A percentile compares a stretch with the other conserved stretches of the same genome.
Conservation (phyloP, 1,284 basidiomycete genomes). For the Lentinula novae-zelandiae region DNA sequence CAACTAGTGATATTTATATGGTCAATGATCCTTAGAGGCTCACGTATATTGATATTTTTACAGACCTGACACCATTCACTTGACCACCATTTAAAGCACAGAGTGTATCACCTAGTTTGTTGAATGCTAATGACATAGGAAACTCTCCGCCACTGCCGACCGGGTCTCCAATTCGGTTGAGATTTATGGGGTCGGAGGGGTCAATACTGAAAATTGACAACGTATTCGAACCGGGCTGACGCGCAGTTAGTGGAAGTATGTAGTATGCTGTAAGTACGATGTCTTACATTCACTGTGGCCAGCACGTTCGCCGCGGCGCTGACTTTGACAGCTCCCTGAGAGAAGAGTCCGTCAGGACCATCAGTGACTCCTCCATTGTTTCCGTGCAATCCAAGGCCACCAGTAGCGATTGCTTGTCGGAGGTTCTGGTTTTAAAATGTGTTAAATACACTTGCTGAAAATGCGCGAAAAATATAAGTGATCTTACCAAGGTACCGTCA, state of each 20-base stretch:
- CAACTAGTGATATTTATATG: conserved; percentile 27
- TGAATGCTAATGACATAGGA: conserved; percentile 44
- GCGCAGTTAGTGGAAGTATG: neutral
- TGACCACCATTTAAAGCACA: conserved; percentile 45
- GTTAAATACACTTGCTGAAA: neutral
- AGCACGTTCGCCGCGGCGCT: conserved; percentile 36
- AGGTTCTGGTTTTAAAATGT: conserved; percentile 22
- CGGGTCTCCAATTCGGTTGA: conserved; percentile 38
- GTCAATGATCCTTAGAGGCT: neutral
- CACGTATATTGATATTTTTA: neutral
- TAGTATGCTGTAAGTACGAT: neutral
- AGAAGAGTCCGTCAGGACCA: conserved; percentile 44
- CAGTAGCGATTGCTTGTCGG: conserved; percentile 30
- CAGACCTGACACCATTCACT: conserved; percentile 44
- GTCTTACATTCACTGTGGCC: conserved; percentile 39
- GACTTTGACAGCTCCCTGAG: conserved; percentile 42
- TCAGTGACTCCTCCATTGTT: conserved; percentile 18
- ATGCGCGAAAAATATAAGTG: neutral
- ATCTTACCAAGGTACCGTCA: conserved; percentile 27
- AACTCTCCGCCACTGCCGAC: conserved; percentile 43
- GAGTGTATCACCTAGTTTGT: conserved; percentile 32
- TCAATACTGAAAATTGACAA: conserved; percentile 43
- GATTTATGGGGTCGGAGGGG: conserved; percentile 33
- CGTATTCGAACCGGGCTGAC: conserved; percentile 44
- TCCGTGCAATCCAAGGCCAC: conserved; percentile 40